These are phyloP conservation scores for Epichloe sylvatica DNA, from an alignment of 2,329 filamentous ascomycete genomes.

Conservation along the genomic window DNA sequence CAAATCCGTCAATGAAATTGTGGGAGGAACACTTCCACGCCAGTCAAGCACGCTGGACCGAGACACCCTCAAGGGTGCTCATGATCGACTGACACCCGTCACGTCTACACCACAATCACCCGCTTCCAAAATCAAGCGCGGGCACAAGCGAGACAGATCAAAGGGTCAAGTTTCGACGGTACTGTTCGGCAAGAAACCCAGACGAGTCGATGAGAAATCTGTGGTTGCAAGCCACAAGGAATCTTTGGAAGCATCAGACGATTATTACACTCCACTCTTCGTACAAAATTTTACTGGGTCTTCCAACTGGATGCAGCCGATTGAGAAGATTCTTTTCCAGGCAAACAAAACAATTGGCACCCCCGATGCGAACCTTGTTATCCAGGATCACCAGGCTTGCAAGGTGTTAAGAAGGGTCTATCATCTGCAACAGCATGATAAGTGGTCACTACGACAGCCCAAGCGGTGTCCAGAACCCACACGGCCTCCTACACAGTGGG, in stretches of 20 bases:
- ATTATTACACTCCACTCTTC: slow-evolving; percentile 51
- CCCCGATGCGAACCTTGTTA: slow-evolving; percentile 65
- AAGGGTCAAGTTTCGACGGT: slow-evolving; percentile 61
- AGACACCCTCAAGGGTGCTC: slow-evolving; percentile 14
- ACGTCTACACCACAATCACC: slow-evolving; percentile 32
- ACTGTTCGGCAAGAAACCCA: slow-evolving; percentile 57
- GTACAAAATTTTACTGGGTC: slow-evolving; percentile 42
- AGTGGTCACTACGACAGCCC: slow-evolving; percentile 84
- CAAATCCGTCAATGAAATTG: slow-evolving; percentile 60
- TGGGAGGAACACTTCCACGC: slow-evolving; percentile 41
- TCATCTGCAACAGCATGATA: slow-evolving; percentile 75
- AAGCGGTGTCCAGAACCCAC: slow-evolving; percentile 72
- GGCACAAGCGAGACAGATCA: slow-evolving; percentile 39
- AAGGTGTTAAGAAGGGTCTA: slow-evolving; percentile 78
- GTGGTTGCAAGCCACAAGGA: slow-evolving; percentile 28
- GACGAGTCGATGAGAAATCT: slow-evolving; percentile 33
- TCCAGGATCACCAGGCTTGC: slow-evolving; percentile 77
- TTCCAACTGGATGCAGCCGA: slow-evolving; percentile 45
- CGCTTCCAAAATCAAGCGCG: slow-evolving; percentile 16
- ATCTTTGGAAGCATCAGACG: slow-evolving; percentile 35
- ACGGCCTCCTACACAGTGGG: slow-evolving; percentile 66
- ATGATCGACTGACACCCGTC: slow-evolving; percentile 26
- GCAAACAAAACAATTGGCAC: slow-evolving; percentile 87
- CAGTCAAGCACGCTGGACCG: slow-evolving; percentile 22
- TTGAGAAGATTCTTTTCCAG: slow-evolving; percentile 61